These are phyloP conservation scores for Clitoria ternatea DNA, from an alignment of 306 rosid species.

Conservation along the genomic window DNA sequence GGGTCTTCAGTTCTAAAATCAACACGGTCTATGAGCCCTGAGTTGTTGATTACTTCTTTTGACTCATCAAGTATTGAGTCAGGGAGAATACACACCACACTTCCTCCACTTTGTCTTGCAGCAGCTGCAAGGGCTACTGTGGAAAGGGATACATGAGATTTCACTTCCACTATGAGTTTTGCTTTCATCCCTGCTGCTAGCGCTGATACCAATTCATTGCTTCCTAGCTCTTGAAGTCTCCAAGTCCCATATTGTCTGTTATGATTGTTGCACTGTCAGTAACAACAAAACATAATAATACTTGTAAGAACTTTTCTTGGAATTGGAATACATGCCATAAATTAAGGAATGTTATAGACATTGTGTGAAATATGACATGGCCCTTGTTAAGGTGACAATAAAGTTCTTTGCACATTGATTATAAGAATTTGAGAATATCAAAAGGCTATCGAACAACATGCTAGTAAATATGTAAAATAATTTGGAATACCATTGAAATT, in stretches of 20 bases:
- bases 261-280: conserved; percentile 34
- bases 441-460: neutral
- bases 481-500: neutral
- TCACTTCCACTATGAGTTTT: conserved; percentile 55
- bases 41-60: conserved; percentile 33
- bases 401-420: neutral
- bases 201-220: conserved; percentile 61
- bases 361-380: neutral
- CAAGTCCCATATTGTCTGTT: conserved; percentile 30
- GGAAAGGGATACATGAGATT: conserved; percentile 41
- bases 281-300: neutral
- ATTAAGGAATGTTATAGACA: neutral
- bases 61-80: conserved; percentile 42
- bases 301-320: neutral
- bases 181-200: conserved; percentile 66
- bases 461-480: neutral
- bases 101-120: conserved; percentile 49
- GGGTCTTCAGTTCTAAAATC: conserved; percentile 63
- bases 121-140: conserved; percentile 62
- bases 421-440: neutral
- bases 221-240: conserved; percentile 48
- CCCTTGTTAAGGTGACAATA: neutral
- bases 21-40: conserved; percentile 46
- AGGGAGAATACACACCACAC: conserved; percentile 49
- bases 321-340: neutral